Percentiles rank a stretch among this genome's conserved stretches.
These are phyloP conservation scores for Kwoniella mangroviensis DNA, from an alignment of 768 basidiomycete genomes.

Conservation along the genomic window DNA sequence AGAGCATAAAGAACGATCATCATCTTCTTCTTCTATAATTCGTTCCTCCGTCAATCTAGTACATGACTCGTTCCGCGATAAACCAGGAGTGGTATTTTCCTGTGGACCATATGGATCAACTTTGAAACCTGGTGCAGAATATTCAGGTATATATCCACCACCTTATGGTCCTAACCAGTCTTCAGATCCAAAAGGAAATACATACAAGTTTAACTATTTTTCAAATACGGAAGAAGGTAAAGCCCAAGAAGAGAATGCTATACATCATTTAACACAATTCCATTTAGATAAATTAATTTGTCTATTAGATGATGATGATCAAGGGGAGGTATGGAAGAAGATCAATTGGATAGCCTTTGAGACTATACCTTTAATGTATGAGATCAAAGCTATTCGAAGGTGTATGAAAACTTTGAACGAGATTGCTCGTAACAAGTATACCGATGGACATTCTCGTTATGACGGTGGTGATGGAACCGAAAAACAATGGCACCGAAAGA, in stretches of 20 bases:
- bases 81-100: conserved; percentile 66
- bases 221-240: background rate
- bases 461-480: conserved; percentile 2
- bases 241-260: conserved; percentile 16
- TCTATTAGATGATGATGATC: conserved; percentile 62
- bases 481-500: conserved; percentile 60
- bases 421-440: conserved; percentile 1
- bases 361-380: conserved; percentile 72
- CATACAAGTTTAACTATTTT: conserved; percentile 28
- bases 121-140: conserved; percentile 68
- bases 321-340: conserved; percentile 61
- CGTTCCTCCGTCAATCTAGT: conserved; percentile 4
- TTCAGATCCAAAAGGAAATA: background rate
- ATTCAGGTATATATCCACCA: conserved; percentile 74
- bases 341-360: conserved; percentile 76
- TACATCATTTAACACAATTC: conserved; percentile 65
- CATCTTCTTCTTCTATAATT: background rate
- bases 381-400: conserved; percentile 68
- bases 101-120: conserved; percentile 77
- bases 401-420: conserved; percentile 63
- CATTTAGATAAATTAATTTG: conserved; percentile 67
- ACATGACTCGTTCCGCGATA: background rate
- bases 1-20: background rate
- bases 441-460: background rate
- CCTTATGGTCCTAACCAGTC: conserved; percentile 66